phyloP scores from a whole-genome alignment of 1,284 basidiomycete species.

The Inonotus obliquus region DNA sequence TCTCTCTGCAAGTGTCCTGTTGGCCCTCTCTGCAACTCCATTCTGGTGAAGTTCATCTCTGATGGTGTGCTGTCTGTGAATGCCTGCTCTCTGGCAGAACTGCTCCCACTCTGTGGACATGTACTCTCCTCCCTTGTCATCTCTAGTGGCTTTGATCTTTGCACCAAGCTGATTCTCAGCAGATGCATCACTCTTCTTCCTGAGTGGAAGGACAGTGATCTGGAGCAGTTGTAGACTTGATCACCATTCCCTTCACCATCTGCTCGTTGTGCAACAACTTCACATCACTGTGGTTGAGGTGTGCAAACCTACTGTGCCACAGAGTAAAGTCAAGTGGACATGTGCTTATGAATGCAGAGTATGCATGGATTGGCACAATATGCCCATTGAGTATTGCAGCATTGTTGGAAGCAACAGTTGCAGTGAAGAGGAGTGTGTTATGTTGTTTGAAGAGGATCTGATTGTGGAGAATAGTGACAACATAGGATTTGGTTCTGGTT shows the following conservation, averaged over 20 bases:
- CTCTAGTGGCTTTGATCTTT: constrained; percentile 23
- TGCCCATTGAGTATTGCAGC: constrained; percentile 15
- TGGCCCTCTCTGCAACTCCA: neutral
- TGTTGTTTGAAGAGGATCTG: constrained; percentile 13
- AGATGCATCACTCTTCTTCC: constrained; percentile 22
- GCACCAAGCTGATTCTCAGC: constrained; percentile 23
- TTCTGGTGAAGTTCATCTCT: constrained; percentile 5
- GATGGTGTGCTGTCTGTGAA: constrained; percentile 8
- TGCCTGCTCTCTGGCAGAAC: neutral
- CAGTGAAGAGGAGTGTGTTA: constrained; percentile 11
- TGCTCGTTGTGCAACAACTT: constrained; percentile 3
- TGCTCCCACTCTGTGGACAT: constrained; percentile 24
- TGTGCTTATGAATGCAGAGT: neutral
- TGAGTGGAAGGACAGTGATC: constrained; percentile 20
- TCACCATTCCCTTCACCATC: constrained; percentile 19
- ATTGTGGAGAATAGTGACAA: neutral
- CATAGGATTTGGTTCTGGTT: constrained; percentile 23
- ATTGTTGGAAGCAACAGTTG: constrained; percentile 18
- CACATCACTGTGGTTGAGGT: neutral
- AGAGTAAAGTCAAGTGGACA: neutral
- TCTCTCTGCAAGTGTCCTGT: too few species aligned
- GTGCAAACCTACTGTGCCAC: neutral
- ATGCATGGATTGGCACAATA: neutral
- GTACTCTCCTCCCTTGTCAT: constrained; percentile 26
- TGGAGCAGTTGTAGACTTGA: constrained; percentile 3